phyloP scores from a whole-genome alignment of 2,329 filamentous ascomycete species.

The Coniochaeta sp. region DNA sequence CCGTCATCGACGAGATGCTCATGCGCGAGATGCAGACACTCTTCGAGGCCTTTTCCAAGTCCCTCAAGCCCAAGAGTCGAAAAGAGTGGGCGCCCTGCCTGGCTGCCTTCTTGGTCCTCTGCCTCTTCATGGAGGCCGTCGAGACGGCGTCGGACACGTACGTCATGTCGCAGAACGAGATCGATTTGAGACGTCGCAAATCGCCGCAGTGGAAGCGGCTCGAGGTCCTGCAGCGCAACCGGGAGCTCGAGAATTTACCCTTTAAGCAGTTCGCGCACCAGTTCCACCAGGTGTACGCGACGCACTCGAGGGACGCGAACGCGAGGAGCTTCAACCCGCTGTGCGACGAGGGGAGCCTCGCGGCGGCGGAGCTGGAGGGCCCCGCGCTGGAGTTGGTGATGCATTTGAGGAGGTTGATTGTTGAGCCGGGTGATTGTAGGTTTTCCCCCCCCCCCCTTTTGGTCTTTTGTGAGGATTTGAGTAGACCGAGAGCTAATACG shows the following conservation, averaged over 20 bases:
- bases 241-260: conserved; percentile 49
- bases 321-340: conserved; percentile 49
- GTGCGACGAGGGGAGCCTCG: conserved; percentile 33
- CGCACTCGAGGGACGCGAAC: conserved; percentile 41
- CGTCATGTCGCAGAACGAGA: conserved; percentile 43
- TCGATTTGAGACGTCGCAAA: conserved; percentile 31
- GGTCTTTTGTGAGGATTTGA: background rate
- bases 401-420: conserved; percentile 35
- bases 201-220: conserved; percentile 30
- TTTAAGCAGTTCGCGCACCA: conserved; percentile 55
- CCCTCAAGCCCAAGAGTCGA: conserved; percentile 46
- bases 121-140: conserved; percentile 52
- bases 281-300: conserved; percentile 55
- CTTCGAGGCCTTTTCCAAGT: conserved; percentile 45
- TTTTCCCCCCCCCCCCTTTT: conserved; percentile 7
- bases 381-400: conserved; percentile 38
- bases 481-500: background rate
- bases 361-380: conserved; percentile 37
- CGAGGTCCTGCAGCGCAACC: conserved; percentile 38
- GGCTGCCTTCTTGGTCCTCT: conserved; percentile 49
- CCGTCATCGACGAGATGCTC: conserved; percentile 48
- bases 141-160: conserved; percentile 47
- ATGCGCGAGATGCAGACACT: conserved; percentile 42
- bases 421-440: conserved; percentile 36
- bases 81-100: conserved; percentile 50